Evolutionary conservation across 1,139 yeast genomes (phyloP).

Genomic region (Hanseniaspora sp.): DNA sequence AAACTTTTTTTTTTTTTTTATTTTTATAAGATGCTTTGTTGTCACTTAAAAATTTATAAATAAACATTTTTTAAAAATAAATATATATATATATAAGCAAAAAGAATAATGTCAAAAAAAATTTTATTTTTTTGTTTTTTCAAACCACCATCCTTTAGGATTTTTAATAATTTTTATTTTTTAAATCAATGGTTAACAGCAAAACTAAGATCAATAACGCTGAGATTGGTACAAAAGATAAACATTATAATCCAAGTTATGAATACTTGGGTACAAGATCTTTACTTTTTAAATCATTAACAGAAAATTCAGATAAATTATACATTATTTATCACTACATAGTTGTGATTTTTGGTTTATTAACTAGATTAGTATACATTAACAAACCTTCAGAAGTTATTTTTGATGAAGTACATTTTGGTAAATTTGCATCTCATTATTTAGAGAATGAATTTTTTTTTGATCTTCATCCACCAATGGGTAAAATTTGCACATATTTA

Average conservation of each 20-base stretch:
- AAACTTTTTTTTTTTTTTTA: too few relatives aligned
- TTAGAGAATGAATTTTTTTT: constrained; percentile 76
- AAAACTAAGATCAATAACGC: background rate
- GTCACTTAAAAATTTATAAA: too few relatives aligned
- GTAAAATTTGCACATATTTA: constrained; percentile 79
- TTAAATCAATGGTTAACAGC: background rate
- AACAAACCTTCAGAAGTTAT: constrained; percentile 78
- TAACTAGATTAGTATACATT: constrained; percentile 59
- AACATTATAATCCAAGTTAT: constrained; percentile 6
- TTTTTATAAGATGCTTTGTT: too few relatives aligned
- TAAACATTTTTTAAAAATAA: too few relatives aligned
- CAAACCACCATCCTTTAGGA: too few relatives aligned
- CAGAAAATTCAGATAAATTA: background rate
- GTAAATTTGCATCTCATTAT: constrained; percentile 86
- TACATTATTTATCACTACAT: constrained; percentile 23
- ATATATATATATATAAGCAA: too few relatives aligned
- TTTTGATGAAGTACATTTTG: constrained; percentile 96
- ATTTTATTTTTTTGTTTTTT: too few relatives aligned
- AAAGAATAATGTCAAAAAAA: too few relatives aligned
- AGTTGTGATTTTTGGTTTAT: constrained; percentile 56
- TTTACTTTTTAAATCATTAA: constrained; percentile 18
- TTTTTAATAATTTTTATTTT: too few relatives aligned
- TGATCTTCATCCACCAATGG: constrained; percentile 97
- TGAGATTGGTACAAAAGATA: background rate
- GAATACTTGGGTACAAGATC: constrained; percentile 23